Evolutionary conservation across 768 basidiomycete genomes (phyloP), one percentile per base, ranked within the genome.

Genomic region (Leccinum olivaceopallidum): DNA sequence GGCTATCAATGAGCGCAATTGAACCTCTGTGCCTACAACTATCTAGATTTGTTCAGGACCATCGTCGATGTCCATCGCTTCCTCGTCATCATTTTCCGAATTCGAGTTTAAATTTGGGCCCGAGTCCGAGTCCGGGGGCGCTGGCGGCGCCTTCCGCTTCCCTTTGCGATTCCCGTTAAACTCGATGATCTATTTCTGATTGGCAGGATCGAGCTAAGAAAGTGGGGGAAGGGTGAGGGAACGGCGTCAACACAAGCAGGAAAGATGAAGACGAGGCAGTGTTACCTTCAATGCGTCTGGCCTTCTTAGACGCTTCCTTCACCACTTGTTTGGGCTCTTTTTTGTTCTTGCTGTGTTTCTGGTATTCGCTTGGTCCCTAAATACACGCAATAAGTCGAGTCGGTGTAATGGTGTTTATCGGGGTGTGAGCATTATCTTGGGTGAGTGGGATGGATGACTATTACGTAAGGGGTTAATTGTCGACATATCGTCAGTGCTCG

Each of bases 251-350:
- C 24, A 22, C 13, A 20, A 3, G 9, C 18, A 32, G 39, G 58
- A 39, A 26, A 12, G 24, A 5, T 5, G 12, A 34, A 4, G 26
- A 32, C 37, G 26, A 6, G n/a, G 32, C 28, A n/a, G 12, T 56
- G 28, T 42, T 37, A 92, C 95, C 83, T 95, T 95, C 91, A 6
- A 6, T 28, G 49, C 86, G 83, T 72, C 89, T 92, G 0, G 93
- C 93, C 67, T 93, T 94, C 75, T 90, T 93, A 12, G 90, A 86
- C 2, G 88, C 90, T 73, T 95, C 93, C 71, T 96, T 94, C 37
- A 92, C 80, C 48, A 87, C 88, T 68, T 95, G 94, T 70, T 92
- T 94, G 5, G 89, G 84, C 30, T 87, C 84, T 64, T 89, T 88
- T 77, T 83, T 81, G 65, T 93, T 91, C 76, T 93, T 95, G 76